Evolutionary conservation across 192 early-diverging fungal species (phyloP).

Genomic region (Backusella psychrophila): DNA sequence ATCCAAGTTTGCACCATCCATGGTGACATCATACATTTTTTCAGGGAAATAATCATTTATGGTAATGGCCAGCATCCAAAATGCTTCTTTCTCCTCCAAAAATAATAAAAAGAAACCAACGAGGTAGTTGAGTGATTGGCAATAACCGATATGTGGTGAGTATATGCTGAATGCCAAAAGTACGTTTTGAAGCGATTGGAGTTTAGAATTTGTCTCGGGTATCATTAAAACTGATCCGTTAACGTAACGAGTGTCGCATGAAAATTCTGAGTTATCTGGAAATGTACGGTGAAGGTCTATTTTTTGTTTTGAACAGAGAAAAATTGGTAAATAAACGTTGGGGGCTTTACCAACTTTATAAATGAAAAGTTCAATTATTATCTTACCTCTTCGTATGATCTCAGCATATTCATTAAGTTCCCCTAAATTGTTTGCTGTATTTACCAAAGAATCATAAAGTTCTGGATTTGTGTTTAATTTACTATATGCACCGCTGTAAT

Average conservation of each 20-base stretch:
- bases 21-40: conserved; percentile 72
- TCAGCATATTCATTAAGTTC: conserved; percentile 64
- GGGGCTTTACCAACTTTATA: background rate
- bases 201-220: conserved; percentile 45
- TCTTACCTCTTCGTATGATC: conserved; percentile 62
- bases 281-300: conserved; percentile 82
- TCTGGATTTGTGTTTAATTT: conserved; percentile 52
- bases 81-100: conserved; percentile 70
- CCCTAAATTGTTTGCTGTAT: conserved; percentile 41
- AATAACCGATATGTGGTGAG: conserved; percentile 78
- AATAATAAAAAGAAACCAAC: conserved; percentile 73
- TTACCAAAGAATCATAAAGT: conserved; percentile 53
- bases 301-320: background rate
- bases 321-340: background rate
- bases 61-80: conserved; percentile 74
- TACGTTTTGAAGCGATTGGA: conserved; percentile 62
- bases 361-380: background rate
- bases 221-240: conserved; percentile 7
- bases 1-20: conserved; percentile 72
- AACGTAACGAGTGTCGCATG: conserved; percentile 34
- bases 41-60: conserved; percentile 70
- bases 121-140: conserved; percentile 81
- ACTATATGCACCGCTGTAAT: conserved; percentile 67
- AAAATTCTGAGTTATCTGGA: conserved; percentile 75
- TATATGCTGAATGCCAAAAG: conserved; percentile 71